Evolutionary conservation across 768 basidiomycete species (phyloP).

Genomic region (Termitomyces sp.): DNA sequence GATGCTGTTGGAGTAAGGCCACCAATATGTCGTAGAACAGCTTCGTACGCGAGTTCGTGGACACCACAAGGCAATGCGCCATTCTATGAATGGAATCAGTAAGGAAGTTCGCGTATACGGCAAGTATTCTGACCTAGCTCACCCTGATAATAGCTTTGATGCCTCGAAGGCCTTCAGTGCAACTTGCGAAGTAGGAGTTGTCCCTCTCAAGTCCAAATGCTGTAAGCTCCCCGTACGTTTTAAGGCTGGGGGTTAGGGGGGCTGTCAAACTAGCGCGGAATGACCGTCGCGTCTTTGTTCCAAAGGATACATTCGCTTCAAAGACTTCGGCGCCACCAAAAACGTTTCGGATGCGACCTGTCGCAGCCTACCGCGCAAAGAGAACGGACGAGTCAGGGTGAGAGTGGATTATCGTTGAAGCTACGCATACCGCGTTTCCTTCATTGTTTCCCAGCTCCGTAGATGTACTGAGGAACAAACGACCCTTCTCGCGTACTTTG

Average conservation of each 20-base stretch:
- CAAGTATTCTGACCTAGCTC: slow-evolving; percentile 46
- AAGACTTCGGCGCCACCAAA: slow-evolving; percentile 90
- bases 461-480: slow-evolving; percentile 72
- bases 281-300: slow-evolving; percentile 81
- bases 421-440: slow-evolving; percentile 74
- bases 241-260: slow-evolving; percentile 56
- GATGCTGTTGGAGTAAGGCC: slow-evolving; percentile 72
- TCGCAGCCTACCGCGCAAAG: slow-evolving; percentile 47
- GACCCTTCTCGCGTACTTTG: slow-evolving; percentile 67
- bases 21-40: slow-evolving; percentile 69
- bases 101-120: slow-evolving; percentile 14
- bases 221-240: slow-evolving; percentile 64
- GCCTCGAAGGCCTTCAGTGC: slow-evolving; percentile 59
- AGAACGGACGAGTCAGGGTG: neutral
- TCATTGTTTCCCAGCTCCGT: slow-evolving; percentile 94
- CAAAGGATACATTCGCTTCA: slow-evolving; percentile 75
- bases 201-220: slow-evolving; percentile 77
- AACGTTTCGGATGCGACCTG: slow-evolving; percentile 77
- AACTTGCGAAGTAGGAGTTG: slow-evolving; percentile 71
- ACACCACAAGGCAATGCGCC: slow-evolving; percentile 32
- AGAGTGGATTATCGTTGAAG: neutral
- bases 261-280: slow-evolving; percentile 66
- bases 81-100: slow-evolving; percentile 24
- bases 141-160: slow-evolving; percentile 69
- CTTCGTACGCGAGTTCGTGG: slow-evolving; percentile 86